Base-by-base conservation (phyloP, 139 green algal species). In the Deuterostichococcus epilithicus region DNA sequence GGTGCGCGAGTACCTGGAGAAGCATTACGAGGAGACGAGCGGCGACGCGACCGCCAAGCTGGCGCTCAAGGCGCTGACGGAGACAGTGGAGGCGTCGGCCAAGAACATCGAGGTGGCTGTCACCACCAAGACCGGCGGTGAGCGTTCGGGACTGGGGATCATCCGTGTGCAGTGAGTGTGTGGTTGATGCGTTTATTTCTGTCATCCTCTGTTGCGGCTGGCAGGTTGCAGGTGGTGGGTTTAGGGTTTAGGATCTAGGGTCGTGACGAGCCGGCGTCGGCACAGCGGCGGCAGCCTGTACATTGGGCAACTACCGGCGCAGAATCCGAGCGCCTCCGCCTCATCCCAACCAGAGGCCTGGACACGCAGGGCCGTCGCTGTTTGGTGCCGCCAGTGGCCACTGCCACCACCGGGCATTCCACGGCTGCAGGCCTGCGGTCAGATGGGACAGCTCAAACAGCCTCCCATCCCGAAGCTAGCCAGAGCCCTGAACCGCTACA, bases 1-100 rank as follows among this genome's bases (percentile, higher is more conserved):
- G 85, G 90, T 97, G 26, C 87, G 95, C n/a, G 96, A 99, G 86
- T 99, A 93, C 80, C 84, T 99, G 72, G 96, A 99, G 85, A 99
- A 98, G 92, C 88, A 97, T 78, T 98, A 95, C 44, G 80, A 83
- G 35, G 91, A 97, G 72, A 92, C 81, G 5, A 83, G 68, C 1
- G 93, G 92, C 23, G 73, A 85, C 25, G 92, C 92, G 33, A 93
- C 94, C 1, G 75, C 98, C 68, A 98, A 98, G 88, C 88, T 98
- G 76, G 90, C 93, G 15, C 85, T 99, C 33, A 86, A 86, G 2
- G 93, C 96, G 30, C 82, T 99, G 18, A 94, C 94, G 78, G 96
- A 99, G 89, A 92, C 88, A 18, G 88, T 94, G 67, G 90, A 94
- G 77, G 87, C 88, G 23, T 81, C 84, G 74, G 88, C 83, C 74